A percentile compares a stretch with the other conserved stretches of the same genome.
Evolutionary conservation across 192 early-diverging fungal species (phyloP).

Genomic region (Pecoramyces ruminantium): DNA sequence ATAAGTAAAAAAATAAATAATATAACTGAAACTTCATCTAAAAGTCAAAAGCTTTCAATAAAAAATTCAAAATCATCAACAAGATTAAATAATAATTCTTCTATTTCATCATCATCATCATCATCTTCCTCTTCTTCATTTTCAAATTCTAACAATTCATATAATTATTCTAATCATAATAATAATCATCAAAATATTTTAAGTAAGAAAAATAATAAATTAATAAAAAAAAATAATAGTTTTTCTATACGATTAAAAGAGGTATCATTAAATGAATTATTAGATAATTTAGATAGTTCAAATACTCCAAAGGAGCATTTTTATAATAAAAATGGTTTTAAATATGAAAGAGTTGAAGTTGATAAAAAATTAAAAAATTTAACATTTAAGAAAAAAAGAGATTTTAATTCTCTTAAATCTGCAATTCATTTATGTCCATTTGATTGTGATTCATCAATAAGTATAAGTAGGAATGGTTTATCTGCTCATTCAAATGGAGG

Average conservation of each 20-base stretch:
- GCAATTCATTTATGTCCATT: slow-evolving; percentile 26
- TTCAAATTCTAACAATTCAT: neutral
- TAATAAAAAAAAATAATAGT: neutral
- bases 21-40: neutral
- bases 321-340: slow-evolving; percentile 37
- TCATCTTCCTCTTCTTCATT: neutral
- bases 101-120: neutral
- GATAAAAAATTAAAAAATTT: slow-evolving; percentile 21
- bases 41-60: neutral
- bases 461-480: slow-evolving; percentile 30
- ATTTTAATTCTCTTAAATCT: slow-evolving; percentile 8
- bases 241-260: neutral
- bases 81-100: neutral
- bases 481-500: slow-evolving; percentile 39
- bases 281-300: neutral
- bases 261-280: neutral
- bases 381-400: slow-evolving; percentile 28
- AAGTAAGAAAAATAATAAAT: neutral
- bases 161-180: neutral
- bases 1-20: neutral
- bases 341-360: slow-evolving; percentile 32
- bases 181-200: neutral
- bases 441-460: slow-evolving; percentile 39
- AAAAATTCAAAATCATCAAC: neutral
- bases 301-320: slow-evolving; percentile 2